Evolutionary conservation across 305 asterid species (phyloP).

Genomic region (Rubia peregrina): DNA sequence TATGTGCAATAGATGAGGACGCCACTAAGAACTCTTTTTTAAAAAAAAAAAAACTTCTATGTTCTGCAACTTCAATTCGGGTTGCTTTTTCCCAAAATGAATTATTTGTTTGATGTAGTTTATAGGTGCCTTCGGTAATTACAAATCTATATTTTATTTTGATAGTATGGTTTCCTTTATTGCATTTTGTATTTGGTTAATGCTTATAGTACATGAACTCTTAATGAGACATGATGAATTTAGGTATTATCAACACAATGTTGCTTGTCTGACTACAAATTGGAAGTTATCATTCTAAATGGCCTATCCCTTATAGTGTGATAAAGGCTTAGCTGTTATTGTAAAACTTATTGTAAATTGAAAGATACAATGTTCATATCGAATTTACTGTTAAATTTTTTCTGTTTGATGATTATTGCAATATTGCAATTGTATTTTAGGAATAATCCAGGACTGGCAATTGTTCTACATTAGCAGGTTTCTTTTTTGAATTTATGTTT

Average conservation of each 20-base stretch:
- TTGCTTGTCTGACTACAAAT: neutral
- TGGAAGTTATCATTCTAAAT: neutral
- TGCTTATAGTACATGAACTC: conserved; percentile 14
- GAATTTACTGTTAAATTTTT: neutral
- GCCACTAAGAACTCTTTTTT: neutral
- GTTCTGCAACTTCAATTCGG: neutral
- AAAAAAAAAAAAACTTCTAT: neutral
- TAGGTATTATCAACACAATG: neutral
- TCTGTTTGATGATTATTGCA: neutral
- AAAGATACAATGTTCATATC: neutral
- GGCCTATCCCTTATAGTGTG: neutral
- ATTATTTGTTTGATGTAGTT: neutral
- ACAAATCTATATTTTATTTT: neutral
- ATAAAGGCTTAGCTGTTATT: neutral
- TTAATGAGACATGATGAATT: neutral
- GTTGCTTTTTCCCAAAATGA: neutral
- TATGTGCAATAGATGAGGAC: neutral
- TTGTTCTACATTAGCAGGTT: conserved; percentile 11
- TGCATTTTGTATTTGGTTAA: conserved; percentile 2
- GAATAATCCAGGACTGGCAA: neutral
- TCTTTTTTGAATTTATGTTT: conserved; percentile 24
- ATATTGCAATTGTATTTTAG: neutral
- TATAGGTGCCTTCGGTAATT: neutral
- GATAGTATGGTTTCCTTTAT: neutral
- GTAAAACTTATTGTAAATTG: neutral